Conservation (phyloP, 192 early-diverging fungal species). For the Coemansia sp. region DNA sequence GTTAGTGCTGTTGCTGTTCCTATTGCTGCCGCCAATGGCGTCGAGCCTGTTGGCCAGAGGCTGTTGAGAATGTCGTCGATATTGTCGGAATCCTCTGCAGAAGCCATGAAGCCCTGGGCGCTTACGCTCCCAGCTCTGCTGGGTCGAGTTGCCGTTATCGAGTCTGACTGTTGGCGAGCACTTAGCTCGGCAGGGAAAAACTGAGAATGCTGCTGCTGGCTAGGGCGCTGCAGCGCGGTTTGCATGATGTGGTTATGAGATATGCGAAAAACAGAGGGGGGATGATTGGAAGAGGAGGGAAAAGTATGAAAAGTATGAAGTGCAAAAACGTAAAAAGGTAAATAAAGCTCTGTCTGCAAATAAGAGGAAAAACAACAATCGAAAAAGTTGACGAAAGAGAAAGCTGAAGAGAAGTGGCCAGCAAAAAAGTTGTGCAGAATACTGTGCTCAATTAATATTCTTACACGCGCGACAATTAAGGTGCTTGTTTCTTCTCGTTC, state of each 20-base stretch:
- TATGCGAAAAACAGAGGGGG: neutral
- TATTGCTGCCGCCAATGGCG: neutral
- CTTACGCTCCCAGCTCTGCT: neutral
- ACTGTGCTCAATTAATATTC: conserved; percentile 10
- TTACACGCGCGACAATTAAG: neutral
- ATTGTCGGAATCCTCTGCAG: conserved; percentile 38
- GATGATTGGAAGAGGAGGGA: neutral
- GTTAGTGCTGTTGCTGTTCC: conserved; percentile 10
- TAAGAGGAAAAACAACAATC: conserved; percentile 2
- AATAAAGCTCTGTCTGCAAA: neutral
- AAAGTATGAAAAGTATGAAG: neutral
- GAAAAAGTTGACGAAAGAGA: neutral
- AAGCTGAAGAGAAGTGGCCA: conserved; percentile 1
- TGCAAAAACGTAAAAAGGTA: neutral
- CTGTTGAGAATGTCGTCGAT: conserved; percentile 55
- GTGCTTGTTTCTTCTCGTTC: neutral
- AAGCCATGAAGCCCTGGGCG: neutral
- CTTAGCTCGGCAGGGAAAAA: conserved; percentile 9
- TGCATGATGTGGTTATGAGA: conserved; percentile 23
- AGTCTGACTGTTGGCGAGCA: neutral
- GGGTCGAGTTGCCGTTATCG: neutral
- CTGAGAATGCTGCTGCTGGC: conserved; percentile 12
- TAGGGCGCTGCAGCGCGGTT: conserved; percentile 29
- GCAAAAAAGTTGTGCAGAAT: neutral
- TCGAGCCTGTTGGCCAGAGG: conserved; percentile 43